A percentile compares a stretch with the other conserved stretches of the same genome.
These are phyloP conservation scores for Taiwanofungus camphoratus DNA, from an alignment of 1,284 basidiomycete species.

Conservation along the genomic window DNA sequence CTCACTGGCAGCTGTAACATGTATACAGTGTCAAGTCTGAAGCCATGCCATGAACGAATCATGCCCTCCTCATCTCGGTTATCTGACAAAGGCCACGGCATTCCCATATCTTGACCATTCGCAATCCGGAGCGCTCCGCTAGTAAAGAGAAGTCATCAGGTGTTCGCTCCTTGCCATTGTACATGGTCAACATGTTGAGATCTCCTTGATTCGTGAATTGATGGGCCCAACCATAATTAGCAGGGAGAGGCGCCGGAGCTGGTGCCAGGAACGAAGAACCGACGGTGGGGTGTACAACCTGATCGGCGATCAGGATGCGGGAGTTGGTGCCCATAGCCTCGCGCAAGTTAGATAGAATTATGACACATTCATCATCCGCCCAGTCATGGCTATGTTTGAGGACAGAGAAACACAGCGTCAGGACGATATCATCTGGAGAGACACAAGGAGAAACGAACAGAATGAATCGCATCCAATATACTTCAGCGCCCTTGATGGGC, in stretches of 20 bases:
- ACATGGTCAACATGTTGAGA: slow-evolving; percentile 12
- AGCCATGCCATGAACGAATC: too few species aligned
- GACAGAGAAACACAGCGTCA: too few species aligned
- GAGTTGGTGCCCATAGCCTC: slow-evolving; percentile 8
- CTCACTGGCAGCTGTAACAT: too few species aligned
- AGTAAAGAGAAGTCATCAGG: slow-evolving; percentile 6
- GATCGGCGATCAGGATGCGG: slow-evolving; percentile 11
- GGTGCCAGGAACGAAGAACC: slow-evolving; percentile 6
- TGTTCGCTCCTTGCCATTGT: slow-evolving; percentile 13
- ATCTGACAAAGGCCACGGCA: slow-evolving; percentile 9
- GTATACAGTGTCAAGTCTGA: too few species aligned
- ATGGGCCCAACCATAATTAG: slow-evolving; percentile 12
- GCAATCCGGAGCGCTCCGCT: slow-evolving; percentile 8
- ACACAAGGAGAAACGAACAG: slow-evolving; percentile 23
- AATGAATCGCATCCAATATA: slow-evolving; percentile 26
- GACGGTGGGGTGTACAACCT: slow-evolving; percentile 8
- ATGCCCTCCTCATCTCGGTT: slow-evolving; percentile 10
- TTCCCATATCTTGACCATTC: slow-evolving; percentile 10
- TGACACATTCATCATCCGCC: slow-evolving; percentile 11
- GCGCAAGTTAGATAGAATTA: slow-evolving; percentile 9
- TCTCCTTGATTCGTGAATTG: slow-evolving; percentile 10
- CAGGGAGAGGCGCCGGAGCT: slow-evolving; percentile 12
- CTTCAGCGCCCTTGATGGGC: slow-evolving; percentile 22
- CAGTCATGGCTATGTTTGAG: slow-evolving; percentile 17
- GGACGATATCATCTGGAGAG: too few species aligned